Evolutionary conservation across 1,139 yeast genomes (phyloP), one percentile per base, ranked within the genome.

Genomic region (Kodamaea alishanica): DNA sequence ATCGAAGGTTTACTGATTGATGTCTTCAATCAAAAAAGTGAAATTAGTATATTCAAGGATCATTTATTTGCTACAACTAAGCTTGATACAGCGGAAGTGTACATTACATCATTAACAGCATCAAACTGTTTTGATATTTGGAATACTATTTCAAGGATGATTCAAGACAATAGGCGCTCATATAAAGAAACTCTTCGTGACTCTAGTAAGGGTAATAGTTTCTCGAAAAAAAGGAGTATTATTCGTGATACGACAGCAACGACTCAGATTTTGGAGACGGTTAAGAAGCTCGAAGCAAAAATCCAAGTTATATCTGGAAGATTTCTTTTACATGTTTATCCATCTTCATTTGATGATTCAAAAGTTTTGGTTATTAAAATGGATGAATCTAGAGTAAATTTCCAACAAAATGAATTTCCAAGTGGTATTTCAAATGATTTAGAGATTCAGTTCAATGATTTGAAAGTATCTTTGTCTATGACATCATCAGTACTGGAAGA

Each of bases 81-180:
- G 11, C 73, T 85, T 47, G 79, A 71, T 3, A 68, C 78, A 0
- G 70, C 83, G 8, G 79, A 77, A 41, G 51, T 87, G 1, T 86
- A 77, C 51, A 68, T 84, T 41, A 89, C 97, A 0, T 87, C 96
- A 0, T 70, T 92, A 51, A 83, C 95, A 0, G 94, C 95, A 0
- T 83, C 96, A 0, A 88, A 84, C 52, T 66, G 87, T 26, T 69
- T 82, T 47, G 96, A 90, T 61, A 81, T 92, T 34, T 76, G 79
- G 52, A 83, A 82, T 42, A 80, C 94, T 0, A 65, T 87, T 22
- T 63, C 76, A 34, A 71, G 96, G 49, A 81, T 89, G 71, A 70
- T 81, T 24, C 84, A 81, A 48, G 96, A 88, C 43, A 84, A 79
- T 48, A 73, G 72, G 47, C 70, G 77, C 4, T 83, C 94, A 0